A percentile compares a stretch with the other conserved stretches of the same genome.
These are phyloP conservation scores for Acanthamoeba sp. DNA, from an alignment of 208 protist genomes.

Conservation along the genomic window DNA sequence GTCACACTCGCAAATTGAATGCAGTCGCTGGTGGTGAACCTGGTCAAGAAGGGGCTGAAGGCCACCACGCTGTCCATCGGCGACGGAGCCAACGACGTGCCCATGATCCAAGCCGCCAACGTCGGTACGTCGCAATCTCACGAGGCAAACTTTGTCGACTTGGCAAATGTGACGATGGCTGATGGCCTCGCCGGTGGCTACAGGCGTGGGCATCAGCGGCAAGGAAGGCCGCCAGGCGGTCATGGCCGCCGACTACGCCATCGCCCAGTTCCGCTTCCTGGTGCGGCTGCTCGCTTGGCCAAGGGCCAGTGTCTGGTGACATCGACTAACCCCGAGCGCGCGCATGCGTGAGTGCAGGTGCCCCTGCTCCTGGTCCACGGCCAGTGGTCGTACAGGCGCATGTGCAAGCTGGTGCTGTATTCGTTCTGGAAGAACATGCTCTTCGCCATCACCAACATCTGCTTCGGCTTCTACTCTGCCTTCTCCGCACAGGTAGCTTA, in stretches of 20 bases:
- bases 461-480: constrained; percentile 90
- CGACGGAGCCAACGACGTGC: constrained; percentile 98
- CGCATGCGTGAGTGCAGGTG: no score
- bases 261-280: constrained; percentile 89
- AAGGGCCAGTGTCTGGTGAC: no score
- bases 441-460: constrained; percentile 88
- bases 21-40: constrained; percentile 80
- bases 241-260: constrained; percentile 88
- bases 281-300: constrained; percentile 92
- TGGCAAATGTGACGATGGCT: no score
- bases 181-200: no score
- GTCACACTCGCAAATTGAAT: no score
- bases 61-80: constrained; percentile 96
- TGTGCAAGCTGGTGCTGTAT: constrained; percentile 88
- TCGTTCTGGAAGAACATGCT: constrained; percentile 91
- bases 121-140: constrained; percentile 66
- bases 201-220: constrained; percentile 91
- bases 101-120: constrained; percentile 94
- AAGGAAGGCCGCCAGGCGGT: constrained; percentile 92
- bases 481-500: constrained; percentile 91
- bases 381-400: constrained; percentile 86
- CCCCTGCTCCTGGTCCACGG: constrained; percentile 81
- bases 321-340: no score
- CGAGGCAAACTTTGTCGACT: not conserved
- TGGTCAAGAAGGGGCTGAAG: constrained; percentile 80